phyloP scores from a whole-genome alignment of 1,284 basidiomycete species.

The Pseudozyma tsukubaensis region DNA sequence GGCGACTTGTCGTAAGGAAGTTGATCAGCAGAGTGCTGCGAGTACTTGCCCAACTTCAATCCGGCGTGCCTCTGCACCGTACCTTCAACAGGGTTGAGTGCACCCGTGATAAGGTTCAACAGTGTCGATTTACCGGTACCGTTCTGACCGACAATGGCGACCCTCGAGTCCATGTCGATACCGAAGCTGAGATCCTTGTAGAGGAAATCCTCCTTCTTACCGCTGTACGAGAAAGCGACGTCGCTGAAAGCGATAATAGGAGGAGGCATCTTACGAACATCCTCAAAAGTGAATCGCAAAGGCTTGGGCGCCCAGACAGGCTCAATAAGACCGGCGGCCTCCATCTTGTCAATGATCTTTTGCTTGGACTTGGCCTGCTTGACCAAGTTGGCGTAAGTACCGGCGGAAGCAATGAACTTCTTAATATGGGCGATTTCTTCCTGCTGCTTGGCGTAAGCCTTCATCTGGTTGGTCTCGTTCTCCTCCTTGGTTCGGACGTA shows the following conservation, averaged over 20 bases:
- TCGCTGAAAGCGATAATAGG: constrained; percentile 96
- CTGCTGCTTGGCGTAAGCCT: constrained; percentile 97
- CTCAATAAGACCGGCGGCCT: constrained; percentile 96
- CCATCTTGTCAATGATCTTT: constrained; percentile 99
- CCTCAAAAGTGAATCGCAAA: constrained; percentile 94
- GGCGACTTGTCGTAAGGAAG: constrained; percentile 92
- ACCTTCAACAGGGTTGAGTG: constrained; percentile 83
- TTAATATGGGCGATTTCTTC: constrained; percentile 98
- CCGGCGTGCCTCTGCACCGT: constrained; percentile 87
- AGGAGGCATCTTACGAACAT: constrained; percentile 90
- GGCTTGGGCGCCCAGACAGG: constrained; percentile 81
- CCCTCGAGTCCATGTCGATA: constrained; percentile 85
- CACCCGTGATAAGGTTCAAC: constrained; percentile 90
- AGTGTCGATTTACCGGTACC: constrained; percentile 98
- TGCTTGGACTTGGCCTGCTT: constrained; percentile 99
- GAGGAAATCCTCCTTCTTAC: constrained; percentile 82
- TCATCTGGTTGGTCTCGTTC: constrained; percentile 99
- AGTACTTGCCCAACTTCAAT: constrained; percentile 91
- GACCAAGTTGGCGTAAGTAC: constrained; percentile 98
- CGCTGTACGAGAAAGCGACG: constrained; percentile 94
- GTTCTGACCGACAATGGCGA: constrained; percentile 98
- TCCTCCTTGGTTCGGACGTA: constrained; percentile 95
- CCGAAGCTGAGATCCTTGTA: constrained; percentile 91
- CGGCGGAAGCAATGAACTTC: constrained; percentile 94
- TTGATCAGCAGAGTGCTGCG: constrained; percentile 98